These are phyloP conservation scores for Camelina laxa DNA, from an alignment of 345 rosid species.

Conservation along the genomic window DNA sequence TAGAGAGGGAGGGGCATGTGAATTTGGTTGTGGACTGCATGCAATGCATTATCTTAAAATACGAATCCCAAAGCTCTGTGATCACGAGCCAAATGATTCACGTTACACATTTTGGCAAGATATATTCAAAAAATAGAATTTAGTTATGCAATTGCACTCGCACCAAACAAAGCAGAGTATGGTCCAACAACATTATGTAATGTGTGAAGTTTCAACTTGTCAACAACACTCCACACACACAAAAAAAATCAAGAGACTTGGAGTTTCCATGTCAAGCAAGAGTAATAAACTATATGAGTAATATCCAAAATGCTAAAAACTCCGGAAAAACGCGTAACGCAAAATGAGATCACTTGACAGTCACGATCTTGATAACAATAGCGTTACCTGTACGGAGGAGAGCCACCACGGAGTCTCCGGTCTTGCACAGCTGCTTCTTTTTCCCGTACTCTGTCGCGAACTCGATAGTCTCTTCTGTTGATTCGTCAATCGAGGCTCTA, in stretches of 20 bases:
- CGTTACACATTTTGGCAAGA: background rate
- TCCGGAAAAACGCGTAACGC: conserved; percentile 3
- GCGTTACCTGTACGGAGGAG: conserved; percentile 87
- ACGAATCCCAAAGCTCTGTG: background rate
- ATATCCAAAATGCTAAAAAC: conserved; percentile 9
- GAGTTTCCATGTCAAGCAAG: conserved; percentile 31
- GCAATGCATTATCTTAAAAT: conserved; percentile 11
- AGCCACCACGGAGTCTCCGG: conserved; percentile 86
- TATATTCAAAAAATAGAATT: background rate
- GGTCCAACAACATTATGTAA: background rate
- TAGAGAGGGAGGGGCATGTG: conserved; percentile 10
- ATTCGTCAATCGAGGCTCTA: conserved; percentile 79
- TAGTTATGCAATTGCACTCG: background rate
- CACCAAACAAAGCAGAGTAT: background rate
- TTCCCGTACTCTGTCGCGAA: conserved; percentile 71
- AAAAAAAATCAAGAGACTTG: background rate
- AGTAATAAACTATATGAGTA: conserved; percentile 20
- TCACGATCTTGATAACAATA: conserved; percentile 87
- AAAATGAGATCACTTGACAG: conserved; percentile 51
- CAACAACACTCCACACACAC: background rate
- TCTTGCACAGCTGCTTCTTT: conserved; percentile 66
- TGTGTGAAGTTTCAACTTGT: background rate
- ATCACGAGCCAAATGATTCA: conserved; percentile 1
- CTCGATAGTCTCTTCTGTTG: conserved; percentile 87
- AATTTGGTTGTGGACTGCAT: conserved; percentile 10